Conservation (phyloP, 176 grass and related monocot species). For the Oryza longistaminata region DNA sequence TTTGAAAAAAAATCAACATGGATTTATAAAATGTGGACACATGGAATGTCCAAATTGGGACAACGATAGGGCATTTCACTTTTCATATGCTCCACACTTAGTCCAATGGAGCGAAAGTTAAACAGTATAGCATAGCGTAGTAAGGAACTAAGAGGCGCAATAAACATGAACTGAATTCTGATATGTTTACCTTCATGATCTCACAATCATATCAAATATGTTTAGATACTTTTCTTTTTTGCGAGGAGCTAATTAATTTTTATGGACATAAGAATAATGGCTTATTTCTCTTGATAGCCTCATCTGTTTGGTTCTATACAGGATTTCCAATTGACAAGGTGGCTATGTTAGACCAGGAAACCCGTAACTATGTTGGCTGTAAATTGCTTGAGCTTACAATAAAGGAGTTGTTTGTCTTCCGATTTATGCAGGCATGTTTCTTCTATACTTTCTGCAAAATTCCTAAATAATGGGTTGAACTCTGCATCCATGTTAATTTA, state of each 20-base stretch:
- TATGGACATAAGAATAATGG: background rate
- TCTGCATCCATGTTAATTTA: background rate
- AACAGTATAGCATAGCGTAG: background rate
- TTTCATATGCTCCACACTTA: background rate
- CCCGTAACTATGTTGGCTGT: slow-evolving; percentile 78
- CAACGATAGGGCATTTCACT: background rate
- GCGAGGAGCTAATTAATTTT: background rate
- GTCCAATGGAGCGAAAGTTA: slow-evolving; percentile 17
- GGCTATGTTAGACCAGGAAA: slow-evolving; percentile 78
- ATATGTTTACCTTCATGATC: background rate
- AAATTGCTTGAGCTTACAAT: slow-evolving; percentile 91
- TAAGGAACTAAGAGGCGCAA: background rate
- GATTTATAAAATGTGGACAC: too few species aligned
- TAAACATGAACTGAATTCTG: background rate
- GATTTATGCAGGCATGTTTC: slow-evolving; percentile 90
- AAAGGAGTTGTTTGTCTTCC: slow-evolving; percentile 93
- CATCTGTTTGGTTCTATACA: slow-evolving; percentile 46
- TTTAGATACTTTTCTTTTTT: background rate
- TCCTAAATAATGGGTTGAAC: background rate
- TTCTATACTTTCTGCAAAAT: slow-evolving; percentile 28
- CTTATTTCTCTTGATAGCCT: background rate
- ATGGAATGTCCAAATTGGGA: background rate
- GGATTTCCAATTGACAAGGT: slow-evolving; percentile 91
- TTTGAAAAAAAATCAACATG: background rate
- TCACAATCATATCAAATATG: background rate